Evolutionary conservation across 352 stramenopile genomes (phyloP), one percentile per base, ranked within the genome.

Genomic region (Salisapilia sapeloensis): DNA sequence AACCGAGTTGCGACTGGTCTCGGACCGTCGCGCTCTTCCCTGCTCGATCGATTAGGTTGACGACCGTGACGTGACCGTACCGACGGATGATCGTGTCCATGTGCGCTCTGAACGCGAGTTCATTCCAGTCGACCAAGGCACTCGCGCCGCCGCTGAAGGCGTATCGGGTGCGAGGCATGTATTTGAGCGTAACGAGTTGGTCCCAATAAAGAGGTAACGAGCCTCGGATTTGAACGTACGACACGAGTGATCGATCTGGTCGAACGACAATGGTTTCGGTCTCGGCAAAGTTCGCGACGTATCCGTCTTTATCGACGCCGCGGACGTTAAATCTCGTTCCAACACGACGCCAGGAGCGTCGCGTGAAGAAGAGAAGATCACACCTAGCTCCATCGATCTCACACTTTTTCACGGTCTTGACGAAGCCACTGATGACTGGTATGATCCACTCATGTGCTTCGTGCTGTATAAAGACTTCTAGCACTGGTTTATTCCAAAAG

Each of bases 121-220:
- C 60, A 41, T 80, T 80, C 60, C 60, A 79, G 48, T 79, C 63
- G 34, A 75, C 59, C 42, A 76, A 71, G 5, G 91, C 64, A 28
- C 59, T 65, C 33, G 66, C 56, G 29, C 50, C 53, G 37, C 48
- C 53, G 31, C 57, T 72, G 42, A 65, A 75, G 17, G 58, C 60
- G 40, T 80, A 80, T 6, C 60, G 64, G 44, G 61, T 77, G 41
- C 64, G 64, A 10, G 93, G 93, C 49, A 81, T 89, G 64, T 97
- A 97, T 55, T 94, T 84, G 52, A 94, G 66, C 41, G 61, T 87
- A 9, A 75, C 67, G 28, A 79, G 55, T 29, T 90, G 81, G 35
- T 65, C 59, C 93, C 93, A 98, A 42, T 92, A 81, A 9, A 97
- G 51, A 30, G 93, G 93, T 40, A 98, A 96, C 18, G 81, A 96